Conservation (phyloP, 1,284 basidiomycete genomes). For the Naganishia albida region DNA sequence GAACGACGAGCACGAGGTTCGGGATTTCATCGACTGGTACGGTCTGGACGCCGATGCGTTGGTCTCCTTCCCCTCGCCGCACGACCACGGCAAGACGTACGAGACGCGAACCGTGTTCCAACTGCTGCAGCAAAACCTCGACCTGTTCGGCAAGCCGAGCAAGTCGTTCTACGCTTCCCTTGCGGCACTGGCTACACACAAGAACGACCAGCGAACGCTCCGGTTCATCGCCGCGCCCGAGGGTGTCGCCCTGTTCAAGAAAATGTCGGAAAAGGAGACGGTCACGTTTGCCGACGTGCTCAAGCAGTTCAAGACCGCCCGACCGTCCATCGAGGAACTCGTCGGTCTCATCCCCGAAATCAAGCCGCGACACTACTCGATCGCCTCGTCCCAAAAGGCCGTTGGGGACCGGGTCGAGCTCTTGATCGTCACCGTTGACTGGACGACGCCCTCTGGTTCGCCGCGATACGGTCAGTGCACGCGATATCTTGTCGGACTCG, state of each 20-base stretch:
- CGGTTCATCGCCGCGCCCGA: conserved; percentile 93
- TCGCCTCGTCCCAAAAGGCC: conserved; percentile 89
- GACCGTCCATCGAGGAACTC: conserved; percentile 76
- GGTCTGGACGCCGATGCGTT: conserved; percentile 79
- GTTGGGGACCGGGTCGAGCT: conserved; percentile 93
- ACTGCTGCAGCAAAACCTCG: conserved; percentile 91
- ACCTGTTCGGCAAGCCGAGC: conserved; percentile 92
- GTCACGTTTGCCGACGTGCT: conserved; percentile 91
- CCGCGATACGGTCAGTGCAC: conserved; percentile 93
- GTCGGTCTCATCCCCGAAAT: conserved; percentile 88
- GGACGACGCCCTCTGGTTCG: conserved; percentile 76
- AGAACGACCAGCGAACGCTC: conserved; percentile 77
- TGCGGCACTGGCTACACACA: conserved; percentile 70
- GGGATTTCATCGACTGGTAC: conserved; percentile 89
- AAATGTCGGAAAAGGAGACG: conserved; percentile 90
- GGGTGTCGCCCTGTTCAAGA: conserved; percentile 90
- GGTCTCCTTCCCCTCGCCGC: conserved; percentile 74
- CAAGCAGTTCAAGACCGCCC: conserved; percentile 74
- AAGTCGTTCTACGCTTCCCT: conserved; percentile 94
- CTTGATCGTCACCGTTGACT: conserved; percentile 94
- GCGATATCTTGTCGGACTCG: conserved; percentile 82
- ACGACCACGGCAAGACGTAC: conserved; percentile 53
- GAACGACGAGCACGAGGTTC: conserved; percentile 89
- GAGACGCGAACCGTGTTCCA: conserved; percentile 93
- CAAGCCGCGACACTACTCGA: conserved; percentile 97